Conservation (phyloP, 306 rosid genomes). For the Heteromeles arbutifolia region DNA sequence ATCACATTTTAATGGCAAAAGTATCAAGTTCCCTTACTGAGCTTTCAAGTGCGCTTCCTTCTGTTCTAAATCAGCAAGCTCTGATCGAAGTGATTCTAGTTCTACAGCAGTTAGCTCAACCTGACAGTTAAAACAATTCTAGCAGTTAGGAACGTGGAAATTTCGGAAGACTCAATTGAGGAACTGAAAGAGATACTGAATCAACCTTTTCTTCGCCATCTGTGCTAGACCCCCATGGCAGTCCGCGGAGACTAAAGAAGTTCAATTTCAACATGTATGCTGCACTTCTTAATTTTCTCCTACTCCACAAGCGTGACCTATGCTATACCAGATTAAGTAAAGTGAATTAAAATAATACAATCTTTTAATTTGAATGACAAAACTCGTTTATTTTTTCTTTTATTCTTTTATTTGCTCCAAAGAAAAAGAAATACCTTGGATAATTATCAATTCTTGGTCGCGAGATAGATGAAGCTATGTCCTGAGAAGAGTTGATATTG, state of each 20-base stretch:
- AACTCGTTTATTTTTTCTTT: neutral
- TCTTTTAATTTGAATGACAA: neutral
- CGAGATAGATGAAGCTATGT: conserved; percentile 29
- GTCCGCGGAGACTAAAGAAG: conserved; percentile 46
- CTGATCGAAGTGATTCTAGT: conserved; percentile 74
- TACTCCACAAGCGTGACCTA: conserved; percentile 37
- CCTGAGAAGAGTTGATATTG: conserved; percentile 36
- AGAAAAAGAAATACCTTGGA: conserved; percentile 28
- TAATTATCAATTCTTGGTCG: conserved; percentile 33
- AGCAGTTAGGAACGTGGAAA: conserved; percentile 16
- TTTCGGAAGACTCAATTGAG: conserved; percentile 8
- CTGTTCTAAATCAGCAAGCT: conserved; percentile 74
- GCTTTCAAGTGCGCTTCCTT: conserved; percentile 86
- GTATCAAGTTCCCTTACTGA: conserved; percentile 46
- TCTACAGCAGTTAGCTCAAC: conserved; percentile 59
- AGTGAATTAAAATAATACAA: conserved; percentile 9
- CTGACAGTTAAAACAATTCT: conserved; percentile 36
- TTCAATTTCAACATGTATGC: conserved; percentile 64
- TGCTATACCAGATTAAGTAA: conserved; percentile 36
- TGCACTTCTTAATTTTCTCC: conserved; percentile 41
- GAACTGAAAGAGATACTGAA: neutral
- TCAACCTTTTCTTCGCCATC: conserved; percentile 65
- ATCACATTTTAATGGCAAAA: conserved; percentile 6
- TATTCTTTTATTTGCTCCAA: neutral
- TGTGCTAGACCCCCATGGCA: conserved; percentile 48